Conservation (phyloP, 345 rosid genomes). For the Salix viminalis region DNA sequence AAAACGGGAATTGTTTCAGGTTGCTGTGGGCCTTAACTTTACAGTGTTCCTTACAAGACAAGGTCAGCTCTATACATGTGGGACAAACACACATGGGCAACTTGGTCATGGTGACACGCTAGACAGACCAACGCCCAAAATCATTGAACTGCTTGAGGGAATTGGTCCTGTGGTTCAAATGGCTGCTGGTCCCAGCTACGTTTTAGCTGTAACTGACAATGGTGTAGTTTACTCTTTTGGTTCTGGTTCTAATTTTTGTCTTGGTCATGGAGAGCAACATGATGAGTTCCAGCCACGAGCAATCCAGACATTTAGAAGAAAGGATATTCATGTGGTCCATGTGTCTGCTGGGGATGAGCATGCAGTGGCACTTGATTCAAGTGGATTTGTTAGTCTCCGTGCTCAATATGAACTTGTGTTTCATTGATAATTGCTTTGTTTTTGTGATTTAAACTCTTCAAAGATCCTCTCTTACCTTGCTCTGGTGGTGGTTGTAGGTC, state of each 20-base stretch:
- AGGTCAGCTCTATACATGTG: slow-evolving; percentile 76
- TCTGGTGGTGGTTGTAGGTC: slow-evolving; percentile 43
- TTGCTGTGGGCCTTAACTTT: slow-evolving; percentile 84
- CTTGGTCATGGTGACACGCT: slow-evolving; percentile 88
- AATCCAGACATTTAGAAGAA: slow-evolving; percentile 70
- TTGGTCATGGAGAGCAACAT: slow-evolving; percentile 96
- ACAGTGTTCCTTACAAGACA: slow-evolving; percentile 77
- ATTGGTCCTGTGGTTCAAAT: slow-evolving; percentile 71
- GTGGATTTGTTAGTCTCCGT: slow-evolving; percentile 62
- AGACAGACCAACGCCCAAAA: slow-evolving; percentile 74
- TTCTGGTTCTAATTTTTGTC: slow-evolving; percentile 84
- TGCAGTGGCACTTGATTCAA: slow-evolving; percentile 90
- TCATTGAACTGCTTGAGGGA: slow-evolving; percentile 45
- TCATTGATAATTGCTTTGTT: slow-evolving; percentile 2
- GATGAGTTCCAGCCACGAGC: slow-evolving; percentile 74
- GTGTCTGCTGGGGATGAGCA: slow-evolving; percentile 98
- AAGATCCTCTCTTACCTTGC: background rate
- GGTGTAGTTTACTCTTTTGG: slow-evolving; percentile 87
- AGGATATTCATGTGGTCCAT: slow-evolving; percentile 63
- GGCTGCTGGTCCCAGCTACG: slow-evolving; percentile 89
- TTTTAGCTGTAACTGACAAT: slow-evolving; percentile 54
- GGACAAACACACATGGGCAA: slow-evolving; percentile 77
- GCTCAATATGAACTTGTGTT: background rate
- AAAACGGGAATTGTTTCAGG: slow-evolving; percentile 46
- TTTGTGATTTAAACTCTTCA: background rate